These are phyloP conservation scores for Plantago rigida DNA, from an alignment of 305 asterid genomes.

Conservation along the genomic window DNA sequence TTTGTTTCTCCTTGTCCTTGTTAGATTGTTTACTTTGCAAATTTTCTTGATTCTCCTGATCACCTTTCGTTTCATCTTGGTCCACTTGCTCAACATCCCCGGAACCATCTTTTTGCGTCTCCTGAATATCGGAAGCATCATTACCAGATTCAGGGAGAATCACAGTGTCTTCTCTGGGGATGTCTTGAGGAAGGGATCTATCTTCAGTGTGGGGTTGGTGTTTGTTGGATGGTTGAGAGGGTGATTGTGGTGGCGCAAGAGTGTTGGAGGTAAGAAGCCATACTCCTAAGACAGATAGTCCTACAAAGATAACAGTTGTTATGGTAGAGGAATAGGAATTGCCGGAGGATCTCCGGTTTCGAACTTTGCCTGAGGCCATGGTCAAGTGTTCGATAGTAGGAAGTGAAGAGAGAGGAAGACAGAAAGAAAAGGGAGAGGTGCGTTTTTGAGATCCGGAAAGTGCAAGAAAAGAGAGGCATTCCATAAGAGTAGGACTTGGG, in stretches of 20 bases:
- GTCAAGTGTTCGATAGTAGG: background rate
- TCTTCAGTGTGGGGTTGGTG: constrained; percentile 14
- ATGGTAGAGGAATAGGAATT: constrained; percentile 44
- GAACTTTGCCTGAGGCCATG: constrained; percentile 50
- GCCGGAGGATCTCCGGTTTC: constrained; percentile 44
- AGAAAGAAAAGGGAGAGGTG: constrained; percentile 20
- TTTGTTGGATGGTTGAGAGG: constrained; percentile 25
- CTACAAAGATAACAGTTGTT: constrained; percentile 41
- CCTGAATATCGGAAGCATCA: constrained; percentile 18
- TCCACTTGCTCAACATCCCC: constrained; percentile 16
- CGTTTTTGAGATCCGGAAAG: constrained; percentile 30
- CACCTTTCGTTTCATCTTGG: constrained; percentile 12
- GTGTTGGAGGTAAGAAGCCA: constrained; percentile 55
- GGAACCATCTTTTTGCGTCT: constrained; percentile 25
- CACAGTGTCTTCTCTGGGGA: constrained; percentile 35
- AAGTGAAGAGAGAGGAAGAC: constrained; percentile 9
- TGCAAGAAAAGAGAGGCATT: constrained; percentile 22
- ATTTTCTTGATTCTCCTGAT: background rate
- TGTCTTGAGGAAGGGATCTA: constrained; percentile 36
- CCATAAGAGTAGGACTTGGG: constrained; percentile 56
- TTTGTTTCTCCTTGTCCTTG: constrained; percentile 38
- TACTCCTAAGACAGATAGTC: constrained; percentile 44
- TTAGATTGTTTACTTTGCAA: constrained; percentile 20
- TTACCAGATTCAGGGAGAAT: background rate
- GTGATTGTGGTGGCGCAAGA: constrained; percentile 34